Evolutionary conservation across 306 rosid species (phyloP).

Genomic region (Parietaria judaica): DNA sequence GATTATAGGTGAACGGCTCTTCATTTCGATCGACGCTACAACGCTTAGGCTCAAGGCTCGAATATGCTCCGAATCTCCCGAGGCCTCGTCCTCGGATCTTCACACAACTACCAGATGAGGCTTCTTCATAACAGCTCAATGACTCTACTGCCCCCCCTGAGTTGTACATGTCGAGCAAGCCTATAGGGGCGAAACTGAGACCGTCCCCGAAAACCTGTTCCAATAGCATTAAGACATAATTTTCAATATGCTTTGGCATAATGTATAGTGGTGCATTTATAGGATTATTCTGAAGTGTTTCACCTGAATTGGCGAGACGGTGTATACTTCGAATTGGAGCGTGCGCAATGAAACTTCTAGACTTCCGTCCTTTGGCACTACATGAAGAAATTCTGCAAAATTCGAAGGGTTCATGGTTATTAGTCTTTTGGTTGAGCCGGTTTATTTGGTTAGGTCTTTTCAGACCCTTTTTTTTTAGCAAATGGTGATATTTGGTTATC

Average conservation of each 20-base stretch:
- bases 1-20: slow-evolving; percentile 37
- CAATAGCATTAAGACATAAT: slow-evolving; percentile 2
- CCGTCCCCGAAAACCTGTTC: slow-evolving; percentile 38
- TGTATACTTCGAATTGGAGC: slow-evolving; percentile 53
- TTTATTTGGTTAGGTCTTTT: too few relatives aligned
- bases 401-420: neutral
- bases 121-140: slow-evolving; percentile 24
- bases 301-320: slow-evolving; percentile 51
- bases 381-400: slow-evolving; percentile 44
- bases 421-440: neutral
- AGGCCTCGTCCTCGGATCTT: slow-evolving; percentile 39
- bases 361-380: slow-evolving; percentile 31
- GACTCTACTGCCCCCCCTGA: slow-evolving; percentile 75
- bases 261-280: neutral
- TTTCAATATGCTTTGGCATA: neutral
- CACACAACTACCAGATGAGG: slow-evolving; percentile 16
- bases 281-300: slow-evolving; percentile 2
- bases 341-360: slow-evolving; percentile 43
- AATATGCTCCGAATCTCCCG: slow-evolving; percentile 62
- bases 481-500: too few relatives aligned
- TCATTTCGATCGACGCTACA: slow-evolving; percentile 47
- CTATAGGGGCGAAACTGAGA: slow-evolving; percentile 46
- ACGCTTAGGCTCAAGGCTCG: slow-evolving; percentile 38
- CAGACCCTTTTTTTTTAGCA: too few relatives aligned
- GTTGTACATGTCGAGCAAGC: slow-evolving; percentile 66